These are phyloP conservation scores for Candida orba DNA, from an alignment of 805 yeast species.

Conservation along the genomic window DNA sequence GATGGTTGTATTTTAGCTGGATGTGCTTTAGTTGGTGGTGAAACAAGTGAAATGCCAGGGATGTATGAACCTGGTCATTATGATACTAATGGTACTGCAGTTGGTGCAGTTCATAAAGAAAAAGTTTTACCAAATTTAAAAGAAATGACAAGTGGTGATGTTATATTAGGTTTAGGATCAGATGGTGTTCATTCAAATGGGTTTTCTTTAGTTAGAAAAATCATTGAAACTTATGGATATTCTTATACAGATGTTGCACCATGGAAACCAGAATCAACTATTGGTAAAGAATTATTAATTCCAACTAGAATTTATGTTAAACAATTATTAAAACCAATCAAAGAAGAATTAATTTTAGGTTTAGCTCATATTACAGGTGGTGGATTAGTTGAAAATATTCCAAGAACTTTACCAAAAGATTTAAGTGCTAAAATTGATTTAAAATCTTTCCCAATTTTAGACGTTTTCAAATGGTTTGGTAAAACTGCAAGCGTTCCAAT, in stretches of 20 bases:
- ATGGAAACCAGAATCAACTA: slow-evolving; percentile 63
- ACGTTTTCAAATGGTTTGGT: slow-evolving; percentile 91
- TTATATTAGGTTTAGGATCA: slow-evolving; percentile 79
- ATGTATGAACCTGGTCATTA: slow-evolving; percentile 93
- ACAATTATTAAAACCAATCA: slow-evolving; percentile 71
- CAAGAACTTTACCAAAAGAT: slow-evolving; percentile 81
- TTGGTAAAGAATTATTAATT: slow-evolving; percentile 78
- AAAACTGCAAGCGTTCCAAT: slow-evolving; percentile 85
- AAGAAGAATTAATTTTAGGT: slow-evolving; percentile 66
- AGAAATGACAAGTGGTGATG: slow-evolving; percentile 71
- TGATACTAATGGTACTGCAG: slow-evolving; percentile 97
- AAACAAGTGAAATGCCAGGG: slow-evolving; percentile 99
- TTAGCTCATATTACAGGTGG: slow-evolving; percentile 98
- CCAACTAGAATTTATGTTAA: slow-evolving; percentile 96
- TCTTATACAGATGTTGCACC: slow-evolving; percentile 76
- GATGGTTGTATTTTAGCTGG: slow-evolving; percentile 93
- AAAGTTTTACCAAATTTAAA: slow-evolving; percentile 66
- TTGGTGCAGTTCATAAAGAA: slow-evolving; percentile 84
- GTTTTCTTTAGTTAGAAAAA: slow-evolving; percentile 87
- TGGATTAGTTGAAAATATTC: slow-evolving; percentile 92
- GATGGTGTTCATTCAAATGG: slow-evolving; percentile 97
- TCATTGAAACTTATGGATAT: slow-evolving; percentile 70
- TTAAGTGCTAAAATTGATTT: slow-evolving; percentile 79
- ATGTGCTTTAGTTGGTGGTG: slow-evolving; percentile 98
- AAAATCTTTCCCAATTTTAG: slow-evolving; percentile 75